Conservation (phyloP, 2,329 filamentous ascomycete genomes). For the Whalleya microplaca region DNA sequence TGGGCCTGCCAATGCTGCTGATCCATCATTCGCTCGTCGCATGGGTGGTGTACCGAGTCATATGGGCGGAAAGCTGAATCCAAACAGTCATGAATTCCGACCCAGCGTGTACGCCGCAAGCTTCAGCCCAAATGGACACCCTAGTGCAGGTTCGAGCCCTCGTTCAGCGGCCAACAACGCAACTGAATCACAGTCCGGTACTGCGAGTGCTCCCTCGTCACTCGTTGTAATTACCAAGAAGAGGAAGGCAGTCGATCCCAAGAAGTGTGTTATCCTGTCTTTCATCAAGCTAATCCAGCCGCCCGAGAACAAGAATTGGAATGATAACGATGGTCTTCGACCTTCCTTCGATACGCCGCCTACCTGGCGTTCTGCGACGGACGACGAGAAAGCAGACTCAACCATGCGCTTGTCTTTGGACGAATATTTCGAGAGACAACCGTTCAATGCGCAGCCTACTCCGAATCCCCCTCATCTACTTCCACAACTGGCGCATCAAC, state of each 20-base stretch:
- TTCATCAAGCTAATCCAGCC: slow-evolving; percentile 59
- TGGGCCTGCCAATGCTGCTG: slow-evolving; percentile 65
- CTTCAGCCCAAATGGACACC: slow-evolving; percentile 73
- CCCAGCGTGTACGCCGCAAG: slow-evolving; percentile 79
- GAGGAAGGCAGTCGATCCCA: slow-evolving; percentile 70
- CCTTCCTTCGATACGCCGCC: slow-evolving; percentile 83
- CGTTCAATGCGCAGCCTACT: slow-evolving; percentile 65
- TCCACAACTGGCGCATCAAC: slow-evolving; percentile 77
- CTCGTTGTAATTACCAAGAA: slow-evolving; percentile 69
- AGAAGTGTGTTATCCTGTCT: slow-evolving; percentile 63
- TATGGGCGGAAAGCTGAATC: slow-evolving; percentile 62
- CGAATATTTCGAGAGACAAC: slow-evolving; percentile 75
- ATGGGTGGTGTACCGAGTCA: slow-evolving; percentile 56
- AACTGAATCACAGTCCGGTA: slow-evolving; percentile 36
- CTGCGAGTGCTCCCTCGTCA: slow-evolving; percentile 37
- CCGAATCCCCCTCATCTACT: slow-evolving; percentile 71
- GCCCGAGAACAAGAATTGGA: slow-evolving; percentile 63
- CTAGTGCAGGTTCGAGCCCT: slow-evolving; percentile 75
- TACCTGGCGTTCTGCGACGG: slow-evolving; percentile 76
- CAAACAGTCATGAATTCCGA: slow-evolving; percentile 77
- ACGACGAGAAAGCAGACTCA: slow-evolving; percentile 71
- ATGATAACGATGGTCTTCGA: slow-evolving; percentile 79
- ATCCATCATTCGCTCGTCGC: slow-evolving; percentile 58
- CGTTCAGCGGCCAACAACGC: slow-evolving; percentile 61
- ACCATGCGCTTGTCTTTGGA: slow-evolving; percentile 71